These are phyloP conservation scores for Fistulifera solaris DNA, from an alignment of 108 stramenopile species.

Conservation along the genomic window DNA sequence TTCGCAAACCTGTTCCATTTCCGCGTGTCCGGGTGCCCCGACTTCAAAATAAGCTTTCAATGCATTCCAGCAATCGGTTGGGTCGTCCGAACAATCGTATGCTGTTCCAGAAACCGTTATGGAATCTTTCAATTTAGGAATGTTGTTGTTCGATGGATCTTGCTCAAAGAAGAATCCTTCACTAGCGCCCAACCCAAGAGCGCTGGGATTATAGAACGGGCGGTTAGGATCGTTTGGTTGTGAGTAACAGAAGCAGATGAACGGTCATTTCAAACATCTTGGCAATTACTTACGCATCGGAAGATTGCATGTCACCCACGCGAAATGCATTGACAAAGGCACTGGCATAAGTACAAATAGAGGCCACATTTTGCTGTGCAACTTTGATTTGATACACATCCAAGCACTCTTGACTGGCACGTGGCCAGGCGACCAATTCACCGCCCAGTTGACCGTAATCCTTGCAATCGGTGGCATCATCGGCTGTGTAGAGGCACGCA, in stretches of 20 bases:
- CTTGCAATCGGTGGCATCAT: constrained; percentile 24
- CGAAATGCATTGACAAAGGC: constrained; percentile 20
- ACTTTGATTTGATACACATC: constrained; percentile 18
- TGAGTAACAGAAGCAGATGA: too few species aligned
- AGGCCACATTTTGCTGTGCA: constrained; percentile 9
- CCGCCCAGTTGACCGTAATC: constrained; percentile 22
- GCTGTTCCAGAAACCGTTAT: constrained; percentile 14
- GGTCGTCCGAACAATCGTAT: constrained; percentile 10
- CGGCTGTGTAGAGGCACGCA: too few species aligned
- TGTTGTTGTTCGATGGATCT: constrained; percentile 2
- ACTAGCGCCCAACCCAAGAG: constrained; percentile 13
- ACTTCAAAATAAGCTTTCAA: constrained; percentile 18
- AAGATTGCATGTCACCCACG: constrained; percentile 5
- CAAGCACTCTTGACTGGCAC: constrained; percentile 18
- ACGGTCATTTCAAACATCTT: too few species aligned
- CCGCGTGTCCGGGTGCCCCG: constrained; percentile 9
- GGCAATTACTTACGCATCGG: constrained; percentile 4
- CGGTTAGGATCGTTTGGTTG: too few species aligned
- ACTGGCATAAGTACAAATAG: constrained; percentile 9
- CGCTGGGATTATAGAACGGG: too few species aligned
- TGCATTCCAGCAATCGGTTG: constrained; percentile 21
- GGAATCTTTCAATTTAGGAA: constrained; percentile 5
- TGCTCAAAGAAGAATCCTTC: constrained; percentile 22
- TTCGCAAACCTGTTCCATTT: constrained; percentile 21
- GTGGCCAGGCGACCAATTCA: constrained; percentile 16